Percentiles rank a stretch among this genome's conserved stretches.
phyloP scores from a whole-genome alignment of 2,329 filamentous ascomycete genomes.

The Celoporthe dispersa region DNA sequence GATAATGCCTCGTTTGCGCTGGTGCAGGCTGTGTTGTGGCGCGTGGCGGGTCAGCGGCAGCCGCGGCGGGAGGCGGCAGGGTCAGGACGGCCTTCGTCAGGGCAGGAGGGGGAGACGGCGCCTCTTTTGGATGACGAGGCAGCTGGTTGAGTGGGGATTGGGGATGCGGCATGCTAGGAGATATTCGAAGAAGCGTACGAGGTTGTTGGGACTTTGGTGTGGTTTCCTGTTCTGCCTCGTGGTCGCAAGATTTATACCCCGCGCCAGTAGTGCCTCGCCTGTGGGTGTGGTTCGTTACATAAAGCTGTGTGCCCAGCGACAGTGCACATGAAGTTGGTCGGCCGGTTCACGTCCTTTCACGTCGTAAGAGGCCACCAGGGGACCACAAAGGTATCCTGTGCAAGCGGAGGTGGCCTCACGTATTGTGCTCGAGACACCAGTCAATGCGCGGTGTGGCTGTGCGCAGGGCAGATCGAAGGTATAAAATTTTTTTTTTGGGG shows the following conservation, averaged over 20 bases:
- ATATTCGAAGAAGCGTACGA: too few relatives aligned
- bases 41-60: not conserved
- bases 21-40: not conserved
- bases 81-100: not conserved
- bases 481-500: too few relatives aligned
- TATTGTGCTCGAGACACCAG: not conserved
- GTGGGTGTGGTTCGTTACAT: not conserved
- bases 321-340: not conserved
- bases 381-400: not conserved
- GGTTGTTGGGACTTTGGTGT: too few relatives aligned
- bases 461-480: conserved; percentile 14
- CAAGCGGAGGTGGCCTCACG: not conserved
- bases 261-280: not conserved
- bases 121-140: not conserved
- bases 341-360: not conserved
- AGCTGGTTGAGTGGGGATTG: not conserved
- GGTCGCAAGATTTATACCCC: not conserved
- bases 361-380: not conserved
- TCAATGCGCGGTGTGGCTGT: not conserved
- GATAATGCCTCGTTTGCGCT: not conserved
- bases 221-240: not conserved
- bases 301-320: not conserved
- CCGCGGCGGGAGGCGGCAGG: not conserved
- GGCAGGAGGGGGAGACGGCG: not conserved
- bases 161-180: not conserved